Base-by-base conservation (phyloP, 345 rosid genomes). In the Lepidium sativum region DNA sequence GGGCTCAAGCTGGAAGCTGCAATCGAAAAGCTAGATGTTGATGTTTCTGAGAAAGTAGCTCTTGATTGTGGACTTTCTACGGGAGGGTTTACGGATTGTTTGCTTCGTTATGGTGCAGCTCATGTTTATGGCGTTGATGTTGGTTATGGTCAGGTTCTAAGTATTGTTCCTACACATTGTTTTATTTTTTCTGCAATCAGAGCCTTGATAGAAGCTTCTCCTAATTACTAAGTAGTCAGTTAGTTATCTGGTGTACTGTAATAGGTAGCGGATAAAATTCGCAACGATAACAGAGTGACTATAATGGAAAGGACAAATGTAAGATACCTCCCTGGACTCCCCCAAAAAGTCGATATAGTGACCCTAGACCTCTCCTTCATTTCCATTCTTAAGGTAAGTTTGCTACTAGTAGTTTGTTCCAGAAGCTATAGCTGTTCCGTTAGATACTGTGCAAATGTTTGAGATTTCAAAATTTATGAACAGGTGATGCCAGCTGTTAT, bases 71-170 rank as follows among this genome's bases (percentile, higher is more conserved):
- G 99, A 35, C 81, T 94, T 75, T 94, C 97, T 14, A 90, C 96
- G 0, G 96, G 99, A 73, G 99, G 97, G 49, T 90, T 94, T 71
- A 83, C 97, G 2, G 95, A 94, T 68, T 90, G 97, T 74, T 80
- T 94, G 81, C 99, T 94, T 70, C 97, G 89, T 74, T 61, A 84
- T 74, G 92, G 95, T 33, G 99, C 99, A 41, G 83, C 92, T 34
- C 82, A 75, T 76, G 99, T 90, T 45, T 88, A 94, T 79, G 97
- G 99, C 48, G 92, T 94, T 60, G 99, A 94, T 78, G 99, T 94
- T 12, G 96, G 99, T 67, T 88, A 90, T 16, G 96, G 97, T 50
- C 95, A 94, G 89, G 99, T 90, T 76, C 51, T 2, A 48, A 55
- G n/a, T 34, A 14, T 47, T 72, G 21, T 65, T 41, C 40, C 8